Conservation (phyloP, 257 asterid genomes). For the Marsdenia floribunda region DNA sequence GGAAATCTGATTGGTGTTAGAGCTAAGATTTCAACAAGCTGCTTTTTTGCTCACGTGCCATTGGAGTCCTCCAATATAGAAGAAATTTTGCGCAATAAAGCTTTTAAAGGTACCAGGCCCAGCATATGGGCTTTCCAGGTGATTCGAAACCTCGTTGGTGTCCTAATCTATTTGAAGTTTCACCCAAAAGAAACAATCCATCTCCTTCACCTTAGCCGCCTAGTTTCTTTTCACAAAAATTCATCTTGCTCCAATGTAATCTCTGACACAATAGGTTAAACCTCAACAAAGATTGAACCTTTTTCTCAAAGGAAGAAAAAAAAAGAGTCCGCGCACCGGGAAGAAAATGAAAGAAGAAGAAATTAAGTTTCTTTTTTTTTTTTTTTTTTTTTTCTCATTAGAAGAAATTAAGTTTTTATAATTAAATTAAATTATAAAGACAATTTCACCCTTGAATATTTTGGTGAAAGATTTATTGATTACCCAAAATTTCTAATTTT, state of each 20-base stretch:
- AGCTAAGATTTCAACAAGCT: constrained; percentile 70
- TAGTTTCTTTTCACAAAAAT: background rate
- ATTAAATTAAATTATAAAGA: too few relatives aligned
- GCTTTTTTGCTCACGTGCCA: constrained; percentile 57
- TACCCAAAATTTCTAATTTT: too few relatives aligned
- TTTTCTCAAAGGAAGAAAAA: too few relatives aligned
- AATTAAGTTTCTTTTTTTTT: too few relatives aligned
- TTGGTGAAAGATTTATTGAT: too few relatives aligned
- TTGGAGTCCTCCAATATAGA: constrained; percentile 51
- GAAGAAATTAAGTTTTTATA: too few relatives aligned
- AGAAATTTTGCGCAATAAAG: constrained; percentile 46
- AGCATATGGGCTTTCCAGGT: constrained; percentile 86
- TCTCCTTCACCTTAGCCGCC: background rate
- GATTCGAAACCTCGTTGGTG: constrained; percentile 8
- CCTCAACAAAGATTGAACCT: too few relatives aligned
- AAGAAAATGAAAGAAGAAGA: too few relatives aligned
- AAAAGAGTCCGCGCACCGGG: too few relatives aligned
- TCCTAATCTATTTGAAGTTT: constrained; percentile 5
- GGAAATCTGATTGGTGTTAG: constrained; percentile 43
- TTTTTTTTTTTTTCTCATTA: too few relatives aligned
- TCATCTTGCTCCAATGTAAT: background rate
- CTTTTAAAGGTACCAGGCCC: constrained; percentile 66
- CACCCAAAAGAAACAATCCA: background rate
- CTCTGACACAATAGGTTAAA: too few relatives aligned
- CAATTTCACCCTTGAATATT: too few relatives aligned